Conservation (phyloP, 2,329 filamentous ascomycete genomes). For the Aspergillus transmontanensis region DNA sequence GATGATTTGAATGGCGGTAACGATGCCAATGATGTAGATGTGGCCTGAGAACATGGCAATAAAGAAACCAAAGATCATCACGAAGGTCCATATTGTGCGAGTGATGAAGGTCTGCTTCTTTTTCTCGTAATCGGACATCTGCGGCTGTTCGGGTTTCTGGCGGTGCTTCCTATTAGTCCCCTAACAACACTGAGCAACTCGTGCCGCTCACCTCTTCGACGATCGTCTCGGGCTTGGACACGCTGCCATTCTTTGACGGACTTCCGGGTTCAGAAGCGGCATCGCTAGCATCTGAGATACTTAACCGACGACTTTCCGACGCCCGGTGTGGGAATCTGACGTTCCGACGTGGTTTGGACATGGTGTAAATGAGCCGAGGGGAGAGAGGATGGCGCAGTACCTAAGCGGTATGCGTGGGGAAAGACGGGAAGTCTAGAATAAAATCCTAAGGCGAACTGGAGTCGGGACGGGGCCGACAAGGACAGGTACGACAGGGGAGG, state of each 20-base stretch:
- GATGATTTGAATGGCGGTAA: conserved; percentile 91
- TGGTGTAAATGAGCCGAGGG: conserved; percentile 32
- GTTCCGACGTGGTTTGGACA: conserved; percentile 59
- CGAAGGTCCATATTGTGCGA: conserved; percentile 93
- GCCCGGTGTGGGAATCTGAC: conserved; percentile 61
- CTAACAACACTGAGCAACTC: background rate
- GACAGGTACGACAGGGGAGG: conserved; percentile 11
- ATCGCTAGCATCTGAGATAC: conserved; percentile 60
- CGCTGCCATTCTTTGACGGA: conserved; percentile 49
- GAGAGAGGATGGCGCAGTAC: conserved; percentile 17
- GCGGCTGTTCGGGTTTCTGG: conserved; percentile 42
- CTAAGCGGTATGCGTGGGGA: conserved; percentile 24
- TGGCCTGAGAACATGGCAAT: conserved; percentile 90
- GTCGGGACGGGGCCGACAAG: conserved; percentile 15
- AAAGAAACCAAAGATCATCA: conserved; percentile 97
- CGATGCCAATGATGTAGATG: conserved; percentile 92
- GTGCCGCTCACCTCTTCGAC: conserved; percentile 36
- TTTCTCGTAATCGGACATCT: conserved; percentile 83
- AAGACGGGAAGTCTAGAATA: conserved; percentile 18
- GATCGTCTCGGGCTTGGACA: conserved; percentile 35
- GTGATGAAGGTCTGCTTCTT: conserved; percentile 98
- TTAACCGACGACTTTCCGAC: conserved; percentile 52
- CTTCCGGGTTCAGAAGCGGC: conserved; percentile 53
- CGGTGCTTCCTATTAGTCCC: conserved; percentile 11
- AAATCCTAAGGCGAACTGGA: conserved; percentile 4